Conservation (phyloP, 352 stramenopile species). For the Pythium apleroticum region DNA sequence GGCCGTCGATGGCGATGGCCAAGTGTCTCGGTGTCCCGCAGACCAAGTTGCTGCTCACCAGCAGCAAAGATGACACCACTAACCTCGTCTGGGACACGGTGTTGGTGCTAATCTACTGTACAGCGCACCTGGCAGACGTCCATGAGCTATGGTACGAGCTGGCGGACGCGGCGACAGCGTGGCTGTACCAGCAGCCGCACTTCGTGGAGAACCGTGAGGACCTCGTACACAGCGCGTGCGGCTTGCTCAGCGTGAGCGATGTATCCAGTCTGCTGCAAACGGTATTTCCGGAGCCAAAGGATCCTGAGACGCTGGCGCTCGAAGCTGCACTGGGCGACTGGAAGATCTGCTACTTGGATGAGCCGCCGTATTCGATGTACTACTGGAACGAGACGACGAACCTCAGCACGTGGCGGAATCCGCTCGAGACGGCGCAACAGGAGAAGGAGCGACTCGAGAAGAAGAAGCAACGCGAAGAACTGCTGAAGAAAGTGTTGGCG, state of each 20-base stretch:
- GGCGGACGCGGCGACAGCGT: conserved; percentile 31
- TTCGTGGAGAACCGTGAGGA: conserved; percentile 53
- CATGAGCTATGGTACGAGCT: conserved; percentile 58
- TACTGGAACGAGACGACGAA: conserved; percentile 64
- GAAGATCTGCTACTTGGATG: conserved; percentile 52
- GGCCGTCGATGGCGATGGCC: conserved; percentile 43
- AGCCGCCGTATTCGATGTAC: conserved; percentile 62
- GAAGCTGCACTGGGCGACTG: conserved; percentile 44
- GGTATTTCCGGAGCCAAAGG: conserved; percentile 40
- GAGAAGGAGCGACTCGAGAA: conserved; percentile 37
- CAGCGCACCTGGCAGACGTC: conserved; percentile 39
- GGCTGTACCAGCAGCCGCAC: conserved; percentile 49
- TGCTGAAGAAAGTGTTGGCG: conserved; percentile 41
- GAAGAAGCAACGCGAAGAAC: conserved; percentile 29
- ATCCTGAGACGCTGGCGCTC: conserved; percentile 24
- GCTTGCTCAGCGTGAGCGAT: conserved; percentile 35
- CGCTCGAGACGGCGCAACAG: conserved; percentile 43
- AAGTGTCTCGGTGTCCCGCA: conserved; percentile 42
- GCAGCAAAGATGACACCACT: conserved; percentile 43
- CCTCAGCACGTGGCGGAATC: conserved; percentile 57
- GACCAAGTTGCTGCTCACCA: conserved; percentile 34
- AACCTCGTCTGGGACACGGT: conserved; percentile 58
- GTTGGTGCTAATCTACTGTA: conserved; percentile 45
- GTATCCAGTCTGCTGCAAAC: conserved; percentile 34
- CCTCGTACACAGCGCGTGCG: conserved; percentile 46